Conservation (phyloP, 208 protist species). For the Wallacemonas rigidus region DNA sequence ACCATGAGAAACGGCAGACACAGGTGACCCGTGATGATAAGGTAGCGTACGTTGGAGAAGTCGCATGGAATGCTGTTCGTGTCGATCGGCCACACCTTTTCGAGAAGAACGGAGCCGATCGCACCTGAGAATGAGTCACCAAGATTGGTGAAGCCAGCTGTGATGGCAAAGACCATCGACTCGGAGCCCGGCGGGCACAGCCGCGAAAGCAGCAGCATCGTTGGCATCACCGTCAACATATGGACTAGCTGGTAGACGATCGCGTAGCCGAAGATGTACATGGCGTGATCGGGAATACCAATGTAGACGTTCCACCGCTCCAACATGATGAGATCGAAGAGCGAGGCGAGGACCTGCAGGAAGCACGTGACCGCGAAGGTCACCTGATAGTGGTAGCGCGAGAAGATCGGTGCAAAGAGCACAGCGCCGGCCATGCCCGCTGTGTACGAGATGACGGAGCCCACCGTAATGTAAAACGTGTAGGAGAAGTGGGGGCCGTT, state of each 20-base stretch:
- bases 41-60: constrained; percentile 41
- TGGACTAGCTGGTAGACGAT: constrained; percentile 48
- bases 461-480: constrained; percentile 46
- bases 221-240: constrained; percentile 66
- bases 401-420: constrained; percentile 43
- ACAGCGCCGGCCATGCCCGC: constrained; percentile 28
- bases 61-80: constrained; percentile 38
- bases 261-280: constrained; percentile 54
- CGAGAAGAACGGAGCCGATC: constrained; percentile 43
- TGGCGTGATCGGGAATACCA: constrained; percentile 39
- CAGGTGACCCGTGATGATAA: constrained; percentile 46
- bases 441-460: constrained; percentile 31
- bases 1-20: constrained; percentile 38
- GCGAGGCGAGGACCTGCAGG: constrained; percentile 24
- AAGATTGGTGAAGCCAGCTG: constrained; percentile 68
- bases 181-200: constrained; percentile 66
- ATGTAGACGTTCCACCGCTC: constrained; percentile 40
- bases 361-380: constrained; percentile 35
- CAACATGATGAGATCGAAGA: constrained; percentile 53
- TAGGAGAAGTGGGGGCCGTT: constrained; percentile 51
- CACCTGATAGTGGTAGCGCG: constrained; percentile 35
- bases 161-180: constrained; percentile 56
- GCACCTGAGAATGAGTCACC: constrained; percentile 38
- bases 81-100: constrained; percentile 30
- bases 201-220: constrained; percentile 57